These are phyloP conservation scores for Raphanus raphanistrum DNA, from an alignment of 345 rosid species.

Conservation along the genomic window DNA sequence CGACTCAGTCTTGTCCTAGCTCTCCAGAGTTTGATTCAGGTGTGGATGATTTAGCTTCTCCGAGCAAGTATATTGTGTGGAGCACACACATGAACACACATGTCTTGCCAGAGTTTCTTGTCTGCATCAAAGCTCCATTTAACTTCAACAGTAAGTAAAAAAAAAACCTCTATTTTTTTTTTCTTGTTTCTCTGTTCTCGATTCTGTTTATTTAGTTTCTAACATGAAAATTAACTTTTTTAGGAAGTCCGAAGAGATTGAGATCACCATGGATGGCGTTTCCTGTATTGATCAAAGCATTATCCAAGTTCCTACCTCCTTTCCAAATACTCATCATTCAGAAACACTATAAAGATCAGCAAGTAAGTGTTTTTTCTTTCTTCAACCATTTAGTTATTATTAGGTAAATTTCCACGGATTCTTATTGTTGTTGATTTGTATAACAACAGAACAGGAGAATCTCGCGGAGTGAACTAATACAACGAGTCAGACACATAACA, in stretches of 20 bases:
- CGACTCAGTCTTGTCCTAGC: slow-evolving; percentile 55
- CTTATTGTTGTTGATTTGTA: slow-evolving; percentile 2
- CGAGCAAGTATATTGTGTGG: slow-evolving; percentile 72
- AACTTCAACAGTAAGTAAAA: slow-evolving; percentile 46
- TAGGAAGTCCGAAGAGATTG: slow-evolving; percentile 40
- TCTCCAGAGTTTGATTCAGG: slow-evolving; percentile 71
- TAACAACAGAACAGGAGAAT: slow-evolving; percentile 62
- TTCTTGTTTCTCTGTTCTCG: background rate
- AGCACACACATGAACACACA: slow-evolving; percentile 68
- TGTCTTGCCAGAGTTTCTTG: slow-evolving; percentile 61
- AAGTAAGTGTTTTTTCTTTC: slow-evolving; percentile 39
- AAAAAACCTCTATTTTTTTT: background rate
- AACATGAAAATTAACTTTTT: background rate
- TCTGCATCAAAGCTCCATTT: slow-evolving; percentile 60
- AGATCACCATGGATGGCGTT: slow-evolving; percentile 86
- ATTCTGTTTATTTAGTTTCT: background rate
- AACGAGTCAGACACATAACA: slow-evolving; percentile 54
- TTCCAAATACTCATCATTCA: slow-evolving; percentile 42
- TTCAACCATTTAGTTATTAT: background rate
- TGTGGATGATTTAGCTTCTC: slow-evolving; percentile 52
- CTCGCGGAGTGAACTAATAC: slow-evolving; percentile 58
- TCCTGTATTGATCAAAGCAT: slow-evolving; percentile 56
- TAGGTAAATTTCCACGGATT: background rate
- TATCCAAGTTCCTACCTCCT: slow-evolving; percentile 57
- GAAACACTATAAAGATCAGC: slow-evolving; percentile 54